phyloP scores from a whole-genome alignment of 2,329 filamentous ascomycete genomes.

The Seiridium cupressi region DNA sequence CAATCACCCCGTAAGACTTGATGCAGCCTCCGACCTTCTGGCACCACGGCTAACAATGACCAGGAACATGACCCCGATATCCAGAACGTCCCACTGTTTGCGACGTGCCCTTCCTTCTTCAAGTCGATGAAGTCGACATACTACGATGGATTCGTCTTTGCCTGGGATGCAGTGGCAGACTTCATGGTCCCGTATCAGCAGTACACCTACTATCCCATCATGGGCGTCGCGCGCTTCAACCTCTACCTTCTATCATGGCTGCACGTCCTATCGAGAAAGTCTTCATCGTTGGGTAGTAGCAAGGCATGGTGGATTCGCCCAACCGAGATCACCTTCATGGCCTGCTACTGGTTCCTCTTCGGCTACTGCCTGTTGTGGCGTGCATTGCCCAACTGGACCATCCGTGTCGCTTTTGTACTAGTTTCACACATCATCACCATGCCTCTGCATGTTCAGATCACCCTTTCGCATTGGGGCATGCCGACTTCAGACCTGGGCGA shows the following conservation, averaged over 20 bases:
- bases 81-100: slow-evolving; percentile 69
- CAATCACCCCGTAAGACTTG: slow-evolving; percentile 49
- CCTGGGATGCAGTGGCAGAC: slow-evolving; percentile 60
- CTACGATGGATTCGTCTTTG: slow-evolving; percentile 60
- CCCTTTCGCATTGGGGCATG: slow-evolving; percentile 72
- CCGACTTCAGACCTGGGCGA: slow-evolving; percentile 63
- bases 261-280: slow-evolving; percentile 57
- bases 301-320: slow-evolving; percentile 68
- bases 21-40: neutral
- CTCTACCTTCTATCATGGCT: slow-evolving; percentile 67
- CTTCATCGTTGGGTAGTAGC: slow-evolving; percentile 51
- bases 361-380: slow-evolving; percentile 64
- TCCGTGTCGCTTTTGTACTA: slow-evolving; percentile 60
- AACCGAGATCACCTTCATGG: slow-evolving; percentile 61
- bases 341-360: slow-evolving; percentile 66
- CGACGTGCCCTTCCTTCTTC: slow-evolving; percentile 65
- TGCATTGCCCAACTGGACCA: slow-evolving; percentile 54
- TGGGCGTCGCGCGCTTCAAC: slow-evolving; percentile 70
- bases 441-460: slow-evolving; percentile 71
- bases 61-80: slow-evolving; percentile 58
- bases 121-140: slow-evolving; percentile 61
- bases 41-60: neutral
- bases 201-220: slow-evolving; percentile 68
- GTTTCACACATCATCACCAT: slow-evolving; percentile 65
- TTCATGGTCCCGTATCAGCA: slow-evolving; percentile 60